Evolutionary conservation across 805 yeast genomes (phyloP).

Genomic region (Millerago galiae): DNA sequence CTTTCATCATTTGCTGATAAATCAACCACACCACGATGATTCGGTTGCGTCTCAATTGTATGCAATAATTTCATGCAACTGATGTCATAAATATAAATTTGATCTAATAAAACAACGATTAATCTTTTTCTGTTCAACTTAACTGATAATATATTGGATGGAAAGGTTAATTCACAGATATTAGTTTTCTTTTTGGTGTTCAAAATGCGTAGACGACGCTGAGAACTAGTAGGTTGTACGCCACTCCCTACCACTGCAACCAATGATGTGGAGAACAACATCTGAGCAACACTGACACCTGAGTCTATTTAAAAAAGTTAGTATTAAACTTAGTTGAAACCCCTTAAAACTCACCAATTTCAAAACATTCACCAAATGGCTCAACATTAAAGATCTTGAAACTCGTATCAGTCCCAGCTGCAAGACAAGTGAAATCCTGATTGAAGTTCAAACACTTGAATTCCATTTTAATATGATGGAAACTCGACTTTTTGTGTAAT

Average conservation of each 20-base stretch:
- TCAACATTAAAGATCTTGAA: slow-evolving; percentile 81
- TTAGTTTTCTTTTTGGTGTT: slow-evolving; percentile 64
- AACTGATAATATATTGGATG: slow-evolving; percentile 65
- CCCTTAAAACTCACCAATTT: slow-evolving; percentile 24
- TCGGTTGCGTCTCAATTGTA: slow-evolving; percentile 54
- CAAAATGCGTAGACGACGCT: slow-evolving; percentile 56
- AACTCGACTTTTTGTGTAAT: too few species aligned
- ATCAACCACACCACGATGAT: slow-evolving; percentile 28
- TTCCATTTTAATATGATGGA: background rate
- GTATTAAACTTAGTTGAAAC: background rate
- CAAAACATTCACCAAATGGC: slow-evolving; percentile 73
- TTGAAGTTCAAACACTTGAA: slow-evolving; percentile 31
- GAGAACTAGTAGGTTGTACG: slow-evolving; percentile 55
- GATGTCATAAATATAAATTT: slow-evolving; percentile 83
- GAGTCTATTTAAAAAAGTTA: slow-evolving; percentile 7
- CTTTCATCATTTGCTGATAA: slow-evolving; percentile 39
- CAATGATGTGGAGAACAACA: slow-evolving; percentile 85
- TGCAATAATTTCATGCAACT: slow-evolving; percentile 80
- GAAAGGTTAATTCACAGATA: slow-evolving; percentile 86
- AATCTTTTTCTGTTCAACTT: slow-evolving; percentile 77
- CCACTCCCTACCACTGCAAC: slow-evolving; percentile 80
- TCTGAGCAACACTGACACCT: slow-evolving; percentile 63
- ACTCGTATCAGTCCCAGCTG: slow-evolving; percentile 60
- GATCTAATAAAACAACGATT: slow-evolving; percentile 71
- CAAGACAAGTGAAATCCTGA: slow-evolving; percentile 79